Evolutionary conservation across 306 rosid species (phyloP), one percentile per base, ranked within the genome.

Genomic region (Begonia masoniana): DNA sequence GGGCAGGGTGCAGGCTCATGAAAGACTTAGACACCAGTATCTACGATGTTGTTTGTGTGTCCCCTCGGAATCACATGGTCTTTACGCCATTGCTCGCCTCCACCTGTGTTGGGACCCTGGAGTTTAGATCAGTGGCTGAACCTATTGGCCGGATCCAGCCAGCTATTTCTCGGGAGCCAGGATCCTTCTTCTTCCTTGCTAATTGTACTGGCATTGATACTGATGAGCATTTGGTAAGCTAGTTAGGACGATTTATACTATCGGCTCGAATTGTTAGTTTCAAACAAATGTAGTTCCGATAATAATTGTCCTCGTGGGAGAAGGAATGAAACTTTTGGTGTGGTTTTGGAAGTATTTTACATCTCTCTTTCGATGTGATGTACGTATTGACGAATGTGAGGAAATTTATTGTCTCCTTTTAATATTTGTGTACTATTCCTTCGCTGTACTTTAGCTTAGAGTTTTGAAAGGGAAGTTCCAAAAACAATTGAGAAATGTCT

Each of bases 31-130:
- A 91, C 56, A 68, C 99, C 9, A 12, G 48, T 31, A 43, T 57
- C 36, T 91, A 86, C 64, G 99, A 91, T 67, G 70, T 91, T 57
- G 94, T 86, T 35, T 91, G 99, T 43, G 94, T 91, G n/a, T 86
- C 99, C 7, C 99, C 96, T 41, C 77, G 99, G 43, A 91, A 91
- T 26, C 99, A 91, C 60, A 91, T 91, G 99, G 99, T 91, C 2
- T 86, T 91, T 68, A 91, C 99, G 6, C 99, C 99, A 17, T 76
- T 91, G 36, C 65, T 91, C 75, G 99, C 99, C 47, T 91, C 99
- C 13, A 91, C 99, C 0, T 91, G 99, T 13, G 99, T 91, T 26
- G 99, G 99, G 13, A 91, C 99, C 13, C 82, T 86, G 45, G 99
- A 91, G 66, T 86, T 91, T 54, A 68, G 96, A 74, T 77, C 94